These are phyloP conservation scores for Echria macrotheca DNA, from an alignment of 495 filamentous ascomycete genomes.

Conservation along the genomic window DNA sequence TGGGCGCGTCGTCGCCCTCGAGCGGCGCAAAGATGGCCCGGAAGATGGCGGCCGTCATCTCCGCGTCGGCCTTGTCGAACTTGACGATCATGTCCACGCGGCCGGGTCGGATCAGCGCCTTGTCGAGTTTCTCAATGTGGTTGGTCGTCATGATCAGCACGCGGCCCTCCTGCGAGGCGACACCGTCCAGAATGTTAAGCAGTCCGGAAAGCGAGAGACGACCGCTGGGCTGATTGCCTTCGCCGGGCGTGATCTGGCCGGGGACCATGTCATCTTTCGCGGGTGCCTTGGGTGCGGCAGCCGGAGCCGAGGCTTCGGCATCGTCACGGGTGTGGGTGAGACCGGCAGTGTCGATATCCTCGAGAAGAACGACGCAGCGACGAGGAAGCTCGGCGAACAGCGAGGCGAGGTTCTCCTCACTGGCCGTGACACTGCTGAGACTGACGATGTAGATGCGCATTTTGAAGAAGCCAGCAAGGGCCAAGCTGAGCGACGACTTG, in stretches of 20 bases:
- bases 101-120: conserved; percentile 69
- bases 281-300: too few relatives aligned
- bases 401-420: conserved; percentile 63
- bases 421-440: conserved; percentile 56
- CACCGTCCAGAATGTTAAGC: conserved; percentile 75
- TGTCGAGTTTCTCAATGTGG: conserved; percentile 67
- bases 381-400: conserved; percentile 66
- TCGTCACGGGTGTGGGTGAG: conserved; percentile 56
- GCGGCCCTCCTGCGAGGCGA: conserved; percentile 70
- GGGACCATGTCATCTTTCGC: conserved; percentile 22
- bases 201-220: conserved; percentile 68
- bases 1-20: conserved; percentile 36
- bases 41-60: conserved; percentile 44
- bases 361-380: conserved; percentile 65
- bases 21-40: conserved; percentile 42
- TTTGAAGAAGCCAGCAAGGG: conserved; percentile 65
- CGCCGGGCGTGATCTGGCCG: conserved; percentile 22
- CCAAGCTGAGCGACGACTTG: conserved; percentile 57
- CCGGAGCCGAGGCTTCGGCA: conserved; percentile 48
- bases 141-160: conserved; percentile 86
- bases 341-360: conserved; percentile 68
- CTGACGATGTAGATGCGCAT: conserved; percentile 66
- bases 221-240: conserved; percentile 14
- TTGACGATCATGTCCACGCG: conserved; percentile 70
- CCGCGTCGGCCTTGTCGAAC: conserved; percentile 50